Conservation (phyloP, 805 yeast genomes). For the Zygoascus biomembranicola region DNA sequence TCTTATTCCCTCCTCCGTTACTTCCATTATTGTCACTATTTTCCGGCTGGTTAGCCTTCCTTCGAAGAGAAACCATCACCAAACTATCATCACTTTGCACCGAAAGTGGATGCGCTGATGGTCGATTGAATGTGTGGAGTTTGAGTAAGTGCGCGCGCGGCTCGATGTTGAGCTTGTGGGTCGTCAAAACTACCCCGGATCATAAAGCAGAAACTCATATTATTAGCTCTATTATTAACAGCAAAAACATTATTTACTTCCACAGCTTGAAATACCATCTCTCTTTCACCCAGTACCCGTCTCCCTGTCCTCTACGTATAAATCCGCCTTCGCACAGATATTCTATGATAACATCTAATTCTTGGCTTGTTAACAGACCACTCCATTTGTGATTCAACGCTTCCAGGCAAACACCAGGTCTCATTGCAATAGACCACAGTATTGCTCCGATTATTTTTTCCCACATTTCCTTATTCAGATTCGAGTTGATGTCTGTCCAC, state of each 20-base stretch:
- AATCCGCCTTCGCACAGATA: slow-evolving; percentile 20
- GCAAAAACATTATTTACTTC: too few relatives aligned
- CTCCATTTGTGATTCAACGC: slow-evolving; percentile 19
- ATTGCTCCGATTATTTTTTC: slow-evolving; percentile 41
- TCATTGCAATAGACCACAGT: slow-evolving; percentile 37
- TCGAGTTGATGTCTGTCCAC: slow-evolving; percentile 66
- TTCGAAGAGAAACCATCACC: neutral
- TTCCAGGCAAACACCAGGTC: slow-evolving; percentile 44
- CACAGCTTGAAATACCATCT: slow-evolving; percentile 19
- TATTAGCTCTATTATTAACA: too few relatives aligned
- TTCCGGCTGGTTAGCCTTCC: neutral
- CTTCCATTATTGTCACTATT: neutral
- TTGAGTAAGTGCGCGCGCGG: too few relatives aligned
- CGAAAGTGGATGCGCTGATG: neutral
- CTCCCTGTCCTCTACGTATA: slow-evolving; percentile 8
- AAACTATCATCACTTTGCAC: neutral
- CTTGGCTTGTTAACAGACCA: slow-evolving; percentile 20
- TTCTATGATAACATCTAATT: slow-evolving; percentile 19
- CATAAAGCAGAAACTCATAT: too few relatives aligned
- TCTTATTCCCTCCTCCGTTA: neutral
- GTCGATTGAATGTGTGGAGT: too few relatives aligned
- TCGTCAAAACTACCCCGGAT: too few relatives aligned
- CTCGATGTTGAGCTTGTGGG: too few relatives aligned
- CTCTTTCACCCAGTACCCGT: slow-evolving; percentile 17
- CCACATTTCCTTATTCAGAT: slow-evolving; percentile 57